Evolutionary conservation across 2,329 filamentous ascomycete species (phyloP), one percentile per base, ranked within the genome.

Genomic region (Colletotrichum lentis): DNA sequence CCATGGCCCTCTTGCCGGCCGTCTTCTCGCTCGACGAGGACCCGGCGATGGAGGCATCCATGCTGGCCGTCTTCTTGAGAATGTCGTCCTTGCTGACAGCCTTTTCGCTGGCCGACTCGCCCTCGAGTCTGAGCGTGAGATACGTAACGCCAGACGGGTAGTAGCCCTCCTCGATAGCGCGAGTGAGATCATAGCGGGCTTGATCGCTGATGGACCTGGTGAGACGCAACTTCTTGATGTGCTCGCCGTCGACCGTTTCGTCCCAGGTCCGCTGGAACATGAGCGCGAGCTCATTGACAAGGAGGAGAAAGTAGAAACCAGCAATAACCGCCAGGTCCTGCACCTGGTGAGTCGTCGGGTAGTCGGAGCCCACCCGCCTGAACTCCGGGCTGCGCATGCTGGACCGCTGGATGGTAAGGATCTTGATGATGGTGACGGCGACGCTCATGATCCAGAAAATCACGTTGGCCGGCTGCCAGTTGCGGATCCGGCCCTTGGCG

Each of bases 261-360:
- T 65, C 60, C 68, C 68, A 70, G 3, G 68, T 62, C 68, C 60
- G 69, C 46, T 68, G 64, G 64, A 70, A 70, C 47, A 70, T 55
- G 35, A 70, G 68, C 22, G 60, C 67, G 12, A 71, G 49, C 64
- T 73, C 71, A 27, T 58, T 67, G 8, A 47, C 46, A 6, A 73
- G 44, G 0, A 74, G 69, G 5, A 71, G 47, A n/a, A 66, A 50
- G 44, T 73, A 75, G 18, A 73, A 71, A 10, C 57, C 70, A 3
- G 63, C 55, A 10, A 73, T 62, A 8, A 74, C 70, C 22, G 69
- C 70, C 10, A 74, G 57, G 64, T 75, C 73, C 27, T 64, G 71
- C 20, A 74, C 64, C 65, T 75, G 73, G 59, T 74, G 72, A 18
- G 56, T 67, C 7, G 71, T 71, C 46, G 73, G 71, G 35, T 75